A percentile compares a stretch with the other conserved stretches of the same genome.
phyloP scores from a whole-genome alignment of 2,329 filamentous ascomycete species.

The Orbilia javanica region DNA sequence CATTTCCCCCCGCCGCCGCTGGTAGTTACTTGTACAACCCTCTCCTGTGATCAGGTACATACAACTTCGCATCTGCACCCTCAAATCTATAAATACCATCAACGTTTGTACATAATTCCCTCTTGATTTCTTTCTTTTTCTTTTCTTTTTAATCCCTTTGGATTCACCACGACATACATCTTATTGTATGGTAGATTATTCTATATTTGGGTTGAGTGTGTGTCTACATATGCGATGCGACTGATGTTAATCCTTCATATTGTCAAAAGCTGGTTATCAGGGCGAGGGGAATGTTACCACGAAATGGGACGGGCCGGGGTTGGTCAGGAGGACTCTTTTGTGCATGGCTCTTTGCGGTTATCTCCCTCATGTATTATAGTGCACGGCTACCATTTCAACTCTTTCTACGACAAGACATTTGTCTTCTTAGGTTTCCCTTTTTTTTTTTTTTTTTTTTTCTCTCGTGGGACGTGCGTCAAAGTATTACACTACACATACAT shows the following conservation, averaged over 20 bases:
- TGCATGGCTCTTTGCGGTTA: slow-evolving; percentile 25
- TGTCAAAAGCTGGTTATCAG: slow-evolving; percentile 34
- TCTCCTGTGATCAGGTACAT: slow-evolving; percentile 64
- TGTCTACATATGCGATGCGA: slow-evolving; percentile 18
- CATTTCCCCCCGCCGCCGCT: slow-evolving; percentile 56
- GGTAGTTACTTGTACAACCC: slow-evolving; percentile 13
- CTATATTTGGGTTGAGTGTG: slow-evolving; percentile 33
- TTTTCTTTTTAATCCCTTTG: no score
- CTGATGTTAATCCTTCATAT: slow-evolving; percentile 30
- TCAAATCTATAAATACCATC: slow-evolving; percentile 41
- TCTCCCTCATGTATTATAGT: slow-evolving; percentile 55
- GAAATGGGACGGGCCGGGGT: slow-evolving; percentile 23
- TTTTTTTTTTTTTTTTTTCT: not conserved
- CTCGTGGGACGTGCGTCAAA: slow-evolving; percentile 12
- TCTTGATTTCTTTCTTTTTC: slow-evolving; percentile 3
- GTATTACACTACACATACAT: slow-evolving; percentile 1
- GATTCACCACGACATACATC: slow-evolving; percentile 34
- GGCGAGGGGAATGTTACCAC: slow-evolving; percentile 10
- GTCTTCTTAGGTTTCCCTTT: not conserved
- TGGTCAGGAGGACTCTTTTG: slow-evolving; percentile 21
- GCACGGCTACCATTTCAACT: slow-evolving; percentile 52
- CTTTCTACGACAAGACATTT: slow-evolving; percentile 1
- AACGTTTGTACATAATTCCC: slow-evolving; percentile 49
- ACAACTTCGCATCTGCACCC: slow-evolving; percentile 18
- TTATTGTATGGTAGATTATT: slow-evolving; percentile 53